Evolutionary conservation across 1,284 basidiomycete genomes (phyloP).

Genomic region (Cystobasidium pallidum): DNA sequence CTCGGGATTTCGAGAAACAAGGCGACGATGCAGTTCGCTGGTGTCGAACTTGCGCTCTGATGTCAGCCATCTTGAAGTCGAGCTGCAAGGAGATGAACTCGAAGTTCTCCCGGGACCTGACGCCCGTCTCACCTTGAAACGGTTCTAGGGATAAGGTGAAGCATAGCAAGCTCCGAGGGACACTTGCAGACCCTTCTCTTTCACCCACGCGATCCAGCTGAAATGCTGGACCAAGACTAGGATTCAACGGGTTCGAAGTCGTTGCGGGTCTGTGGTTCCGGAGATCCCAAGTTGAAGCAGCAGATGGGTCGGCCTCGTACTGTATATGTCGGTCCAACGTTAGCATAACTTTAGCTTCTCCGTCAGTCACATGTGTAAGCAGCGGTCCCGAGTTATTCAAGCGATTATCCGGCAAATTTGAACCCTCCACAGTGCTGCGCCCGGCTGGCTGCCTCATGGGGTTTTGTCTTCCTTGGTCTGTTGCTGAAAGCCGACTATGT

Average conservation of each 20-base stretch:
- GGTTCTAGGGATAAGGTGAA: constrained; percentile 28
- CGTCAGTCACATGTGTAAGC: background rate
- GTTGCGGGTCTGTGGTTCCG: constrained; percentile 4
- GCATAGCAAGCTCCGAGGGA: constrained; percentile 26
- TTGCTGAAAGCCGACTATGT: background rate
- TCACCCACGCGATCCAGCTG: constrained; percentile 1
- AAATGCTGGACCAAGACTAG: background rate
- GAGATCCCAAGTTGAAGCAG: constrained; percentile 25
- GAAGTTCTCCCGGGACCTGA: constrained; percentile 24
- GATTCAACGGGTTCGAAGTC: background rate
- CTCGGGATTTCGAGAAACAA: background rate
- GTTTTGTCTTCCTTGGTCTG: background rate
- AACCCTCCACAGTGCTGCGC: background rate
- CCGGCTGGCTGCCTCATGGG: background rate
- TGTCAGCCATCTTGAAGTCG: constrained; percentile 18
- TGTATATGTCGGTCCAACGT: constrained; percentile 32
- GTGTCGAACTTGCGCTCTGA: background rate
- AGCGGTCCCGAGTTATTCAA: constrained; percentile 26
- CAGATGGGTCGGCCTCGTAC: constrained; percentile 26
- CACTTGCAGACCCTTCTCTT: background rate
- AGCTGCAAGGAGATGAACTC: constrained; percentile 34
- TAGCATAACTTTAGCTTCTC: constrained; percentile 22
- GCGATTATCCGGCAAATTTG: background rate
- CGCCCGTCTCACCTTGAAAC: background rate
- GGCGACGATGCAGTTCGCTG: background rate